Percentiles rank a stretch among this genome's conserved stretches.
phyloP scores from a whole-genome alignment of 106 monocot genomes.

The Dioscorea dumetorum region DNA sequence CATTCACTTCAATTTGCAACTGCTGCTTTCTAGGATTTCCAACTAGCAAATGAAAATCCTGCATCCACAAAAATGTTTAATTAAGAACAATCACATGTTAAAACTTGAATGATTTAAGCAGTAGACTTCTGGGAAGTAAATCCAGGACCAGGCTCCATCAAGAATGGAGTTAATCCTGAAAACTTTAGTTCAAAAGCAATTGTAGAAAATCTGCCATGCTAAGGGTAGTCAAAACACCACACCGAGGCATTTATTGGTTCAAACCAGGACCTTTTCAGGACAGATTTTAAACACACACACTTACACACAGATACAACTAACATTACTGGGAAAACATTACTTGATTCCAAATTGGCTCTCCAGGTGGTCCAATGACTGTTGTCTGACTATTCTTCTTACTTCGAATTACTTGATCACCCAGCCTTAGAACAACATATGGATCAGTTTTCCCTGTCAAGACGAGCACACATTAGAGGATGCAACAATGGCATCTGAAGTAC shows the following conservation, averaged over 20 bases:
- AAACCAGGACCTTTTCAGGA: too few species aligned
- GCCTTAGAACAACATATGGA: slow-evolving; percentile 84
- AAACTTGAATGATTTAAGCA: too few species aligned
- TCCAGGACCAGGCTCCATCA: too few species aligned
- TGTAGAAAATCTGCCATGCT: too few species aligned
- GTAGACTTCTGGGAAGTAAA: too few species aligned
- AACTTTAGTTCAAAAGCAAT: too few species aligned
- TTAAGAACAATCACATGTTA: neutral
- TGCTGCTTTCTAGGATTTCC: slow-evolving; percentile 74
- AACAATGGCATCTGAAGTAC: too few species aligned
- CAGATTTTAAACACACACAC: too few species aligned
- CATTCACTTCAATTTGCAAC: slow-evolving; percentile 66
- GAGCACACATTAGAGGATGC: neutral
- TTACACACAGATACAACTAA: too few species aligned
- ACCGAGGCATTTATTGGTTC: too few species aligned
- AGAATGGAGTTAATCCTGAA: too few species aligned
- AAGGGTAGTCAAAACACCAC: too few species aligned
- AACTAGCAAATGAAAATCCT: slow-evolving; percentile 96
- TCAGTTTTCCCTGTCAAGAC: slow-evolving; percentile 77
- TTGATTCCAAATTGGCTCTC: slow-evolving; percentile 98
- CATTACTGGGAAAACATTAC: slow-evolving; percentile 12
- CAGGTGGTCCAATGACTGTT: slow-evolving; percentile 85
- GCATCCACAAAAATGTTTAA: slow-evolving; percentile 10
- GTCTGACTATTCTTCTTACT: slow-evolving; percentile 97
- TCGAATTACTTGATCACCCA: slow-evolving; percentile 80